Evolutionary conservation across 768 basidiomycete species (phyloP).

Genomic region (Phaffia australis): DNA sequence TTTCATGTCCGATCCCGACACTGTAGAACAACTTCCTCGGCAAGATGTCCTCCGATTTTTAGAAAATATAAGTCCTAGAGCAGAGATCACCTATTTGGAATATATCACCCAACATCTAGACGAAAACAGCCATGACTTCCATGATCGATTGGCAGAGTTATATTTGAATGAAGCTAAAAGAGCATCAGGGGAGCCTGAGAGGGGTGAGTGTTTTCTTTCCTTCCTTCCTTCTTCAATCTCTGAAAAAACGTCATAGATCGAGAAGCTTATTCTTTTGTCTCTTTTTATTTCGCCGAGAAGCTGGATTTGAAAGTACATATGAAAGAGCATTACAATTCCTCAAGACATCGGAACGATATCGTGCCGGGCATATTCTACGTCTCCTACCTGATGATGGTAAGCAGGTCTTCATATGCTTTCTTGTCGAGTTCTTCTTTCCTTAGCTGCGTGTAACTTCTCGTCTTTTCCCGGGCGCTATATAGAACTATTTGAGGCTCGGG

Average conservation of each 20-base stretch:
- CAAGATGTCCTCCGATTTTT: conserved; percentile 65
- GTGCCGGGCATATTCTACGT: conserved; percentile 67
- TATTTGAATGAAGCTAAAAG: conserved; percentile 58
- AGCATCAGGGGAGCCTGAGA: conserved; percentile 43
- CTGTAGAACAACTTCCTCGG: conserved; percentile 70
- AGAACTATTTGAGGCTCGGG: conserved; percentile 86
- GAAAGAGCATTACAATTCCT: conserved; percentile 61
- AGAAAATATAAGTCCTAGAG: conserved; percentile 51
- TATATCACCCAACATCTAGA: conserved; percentile 58
- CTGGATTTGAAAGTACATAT: conserved; percentile 57
- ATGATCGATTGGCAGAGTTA: conserved; percentile 78
- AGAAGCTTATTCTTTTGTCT: not conserved
- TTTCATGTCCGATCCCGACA: conserved; percentile 72
- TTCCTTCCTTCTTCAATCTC: not conserved
- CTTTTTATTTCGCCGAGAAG: conserved; percentile 45
- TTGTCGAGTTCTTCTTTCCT: not conserved
- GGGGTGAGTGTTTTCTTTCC: conserved; percentile 40
- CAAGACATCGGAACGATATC: conserved; percentile 56
- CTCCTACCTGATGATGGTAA: conserved; percentile 70
- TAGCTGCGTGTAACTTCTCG: not conserved
- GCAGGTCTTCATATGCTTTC: conserved; percentile 20
- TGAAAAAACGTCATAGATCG: no score
- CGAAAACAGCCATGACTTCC: conserved; percentile 58
- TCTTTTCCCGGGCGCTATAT: not conserved
- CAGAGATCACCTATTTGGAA: conserved; percentile 53